Conservation (phyloP, 2,329 filamentous ascomycete species). For the Magnaporthiopsis incrustans region DNA sequence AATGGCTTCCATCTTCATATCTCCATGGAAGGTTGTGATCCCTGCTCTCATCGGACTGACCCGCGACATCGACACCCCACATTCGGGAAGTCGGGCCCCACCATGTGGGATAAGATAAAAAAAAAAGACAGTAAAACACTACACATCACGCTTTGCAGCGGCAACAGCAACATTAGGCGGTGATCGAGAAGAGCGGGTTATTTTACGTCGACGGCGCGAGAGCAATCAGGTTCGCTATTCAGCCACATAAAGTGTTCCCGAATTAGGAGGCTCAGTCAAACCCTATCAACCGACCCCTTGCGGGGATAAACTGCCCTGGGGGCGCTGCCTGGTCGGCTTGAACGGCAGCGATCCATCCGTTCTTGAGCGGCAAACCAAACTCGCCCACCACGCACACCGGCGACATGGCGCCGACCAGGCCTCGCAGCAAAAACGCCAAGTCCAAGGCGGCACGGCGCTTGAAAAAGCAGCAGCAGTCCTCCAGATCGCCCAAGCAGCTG, state of each 20-base stretch:
- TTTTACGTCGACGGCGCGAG: neutral
- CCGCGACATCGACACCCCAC: neutral
- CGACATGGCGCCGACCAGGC: constrained; percentile 14
- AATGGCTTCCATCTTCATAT: too few relatives aligned
- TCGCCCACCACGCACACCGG: neutral
- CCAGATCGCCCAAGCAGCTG: constrained; percentile 17
- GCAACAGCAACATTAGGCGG: neutral
- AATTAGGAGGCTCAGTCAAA: neutral
- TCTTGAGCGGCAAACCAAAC: neutral
- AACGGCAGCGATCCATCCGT: neutral
- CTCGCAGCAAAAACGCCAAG: constrained; percentile 12
- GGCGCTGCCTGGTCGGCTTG: neutral
- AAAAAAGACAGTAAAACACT: neutral
- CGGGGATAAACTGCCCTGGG: neutral
- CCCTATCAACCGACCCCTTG: neutral
- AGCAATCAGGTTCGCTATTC: neutral
- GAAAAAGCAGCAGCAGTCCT: constrained; percentile 8
- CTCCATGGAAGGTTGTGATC: too few relatives aligned
- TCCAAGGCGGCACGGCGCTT: constrained; percentile 10
- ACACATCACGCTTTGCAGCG: neutral
- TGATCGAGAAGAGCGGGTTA: neutral
- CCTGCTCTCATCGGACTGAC: neutral
- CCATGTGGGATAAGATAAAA: neutral
- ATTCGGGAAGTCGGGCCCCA: neutral
- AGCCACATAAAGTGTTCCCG: neutral